Evolutionary conservation across 2,329 filamentous ascomycete species (phyloP).

Genomic region (Calonectria henricotiae): DNA sequence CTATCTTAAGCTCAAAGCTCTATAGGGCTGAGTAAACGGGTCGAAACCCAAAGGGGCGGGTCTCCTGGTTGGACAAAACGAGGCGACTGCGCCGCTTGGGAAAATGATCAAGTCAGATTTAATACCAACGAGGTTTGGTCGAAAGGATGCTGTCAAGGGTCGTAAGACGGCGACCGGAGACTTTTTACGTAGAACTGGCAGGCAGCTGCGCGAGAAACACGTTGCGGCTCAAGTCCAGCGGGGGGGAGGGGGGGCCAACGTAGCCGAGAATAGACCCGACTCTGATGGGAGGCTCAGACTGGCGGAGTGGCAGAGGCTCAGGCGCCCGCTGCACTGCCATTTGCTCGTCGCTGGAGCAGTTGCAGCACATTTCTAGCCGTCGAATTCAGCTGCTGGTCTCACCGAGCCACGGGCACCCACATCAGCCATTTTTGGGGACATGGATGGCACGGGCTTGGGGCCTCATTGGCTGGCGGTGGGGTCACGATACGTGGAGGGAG

Average conservation of each 20-base stretch:
- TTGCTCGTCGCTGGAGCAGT: conserved; percentile 35
- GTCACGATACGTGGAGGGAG: conserved; percentile 46
- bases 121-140: conserved; percentile 29
- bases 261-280: conserved; percentile 42
- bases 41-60: conserved; percentile 41
- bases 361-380: conserved; percentile 22
- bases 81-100: conserved; percentile 36
- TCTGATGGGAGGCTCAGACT: conserved; percentile 38
- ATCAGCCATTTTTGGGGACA: conserved; percentile 35
- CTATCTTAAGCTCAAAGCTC: conserved; percentile 36
- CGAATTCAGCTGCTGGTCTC: conserved; percentile 38
- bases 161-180: conserved; percentile 35
- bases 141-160: conserved; percentile 30
- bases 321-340: conserved; percentile 29
- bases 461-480: conserved; percentile 41
- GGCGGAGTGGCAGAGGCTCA: conserved; percentile 34
- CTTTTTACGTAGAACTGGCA: conserved; percentile 32
- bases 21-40: conserved; percentile 51
- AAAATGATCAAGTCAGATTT: conserved; percentile 37
- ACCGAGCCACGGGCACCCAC: conserved; percentile 39
- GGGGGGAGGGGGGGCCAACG: conserved; percentile 28
- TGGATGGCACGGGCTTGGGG: conserved; percentile 31
- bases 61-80: conserved; percentile 41
- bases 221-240: conserved; percentile 32
- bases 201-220: conserved; percentile 34